Evolutionary conservation across 176 grass and related monocot genomes (phyloP).

Genomic region (Typha latifolia): DNA sequence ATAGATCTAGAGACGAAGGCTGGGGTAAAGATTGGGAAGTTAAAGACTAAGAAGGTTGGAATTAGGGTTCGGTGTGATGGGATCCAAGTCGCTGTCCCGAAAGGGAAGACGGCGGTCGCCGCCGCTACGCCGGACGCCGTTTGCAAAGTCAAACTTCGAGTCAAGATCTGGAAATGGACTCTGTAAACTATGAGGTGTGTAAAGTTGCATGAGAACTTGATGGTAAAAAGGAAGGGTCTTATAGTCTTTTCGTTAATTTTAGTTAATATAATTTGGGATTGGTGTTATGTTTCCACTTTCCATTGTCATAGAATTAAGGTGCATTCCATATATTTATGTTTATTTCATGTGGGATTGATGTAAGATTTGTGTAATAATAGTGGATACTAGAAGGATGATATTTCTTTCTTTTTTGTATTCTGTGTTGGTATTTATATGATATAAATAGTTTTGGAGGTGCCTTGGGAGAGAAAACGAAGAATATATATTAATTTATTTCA

Average conservation of each 20-base stretch:
- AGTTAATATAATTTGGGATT: not conserved
- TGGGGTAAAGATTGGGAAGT: slow-evolving; percentile 56
- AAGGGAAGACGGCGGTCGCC: slow-evolving; percentile 32
- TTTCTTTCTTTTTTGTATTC: too few relatives aligned
- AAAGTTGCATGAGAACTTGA: too few relatives aligned
- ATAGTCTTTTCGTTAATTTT: too few relatives aligned
- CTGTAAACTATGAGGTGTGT: slow-evolving; percentile 25
- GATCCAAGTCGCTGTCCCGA: slow-evolving; percentile 45
- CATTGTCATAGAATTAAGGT: not conserved
- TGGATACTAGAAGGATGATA: too few relatives aligned
- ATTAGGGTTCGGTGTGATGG: slow-evolving; percentile 74
- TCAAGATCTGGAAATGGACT: slow-evolving; percentile 99
- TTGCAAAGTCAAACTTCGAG: slow-evolving; percentile 80
- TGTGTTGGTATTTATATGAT: too few relatives aligned
- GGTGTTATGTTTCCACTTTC: not conserved
- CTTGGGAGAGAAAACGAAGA: too few relatives aligned
- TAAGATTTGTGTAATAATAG: too few relatives aligned
- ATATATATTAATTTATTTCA: too few relatives aligned
- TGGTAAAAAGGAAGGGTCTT: too few relatives aligned
- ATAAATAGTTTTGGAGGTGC: too few relatives aligned
- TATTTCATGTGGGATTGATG: not conserved
- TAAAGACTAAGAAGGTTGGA: slow-evolving; percentile 77
- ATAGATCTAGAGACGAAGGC: slow-evolving; percentile 85
- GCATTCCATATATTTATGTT: not conserved
- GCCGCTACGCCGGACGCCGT: slow-evolving; percentile 17